A percentile compares a stretch with the other conserved stretches of the same genome.
These are phyloP conservation scores for Saturnispora besseyi DNA, from an alignment of 805 yeast species.

Conservation along the genomic window DNA sequence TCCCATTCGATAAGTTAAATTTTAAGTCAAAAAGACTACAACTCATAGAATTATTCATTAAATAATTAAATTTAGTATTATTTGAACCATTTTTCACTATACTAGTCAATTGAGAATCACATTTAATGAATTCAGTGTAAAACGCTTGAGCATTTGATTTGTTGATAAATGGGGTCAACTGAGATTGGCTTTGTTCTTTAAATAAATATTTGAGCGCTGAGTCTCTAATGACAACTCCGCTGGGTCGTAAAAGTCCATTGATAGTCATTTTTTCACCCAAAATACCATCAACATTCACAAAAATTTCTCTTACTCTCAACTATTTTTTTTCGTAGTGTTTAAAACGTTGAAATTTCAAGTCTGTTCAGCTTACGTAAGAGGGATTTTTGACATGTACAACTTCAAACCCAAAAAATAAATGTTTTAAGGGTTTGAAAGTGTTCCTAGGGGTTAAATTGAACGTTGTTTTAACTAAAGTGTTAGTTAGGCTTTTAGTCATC, in stretches of 20 bases:
- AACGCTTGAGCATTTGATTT: neutral
- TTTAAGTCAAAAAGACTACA: slow-evolving; percentile 1
- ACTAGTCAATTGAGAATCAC: neutral
- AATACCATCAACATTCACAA: neutral
- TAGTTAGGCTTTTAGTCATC: no score
- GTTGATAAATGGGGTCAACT: neutral
- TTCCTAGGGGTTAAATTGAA: no score
- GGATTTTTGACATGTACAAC: neutral
- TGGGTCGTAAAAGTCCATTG: neutral
- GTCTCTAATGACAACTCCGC: neutral
- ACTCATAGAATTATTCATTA: neutral
- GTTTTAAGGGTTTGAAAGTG: neutral
- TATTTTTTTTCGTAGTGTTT: neutral
- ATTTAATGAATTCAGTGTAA: neutral
- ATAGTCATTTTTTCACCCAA: neutral
- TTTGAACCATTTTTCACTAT: neutral
- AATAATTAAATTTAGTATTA: neutral
- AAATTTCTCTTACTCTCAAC: neutral
- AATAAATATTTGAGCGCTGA: neutral
- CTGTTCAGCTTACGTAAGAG: slow-evolving; percentile 3
- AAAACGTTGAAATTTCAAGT: neutral
- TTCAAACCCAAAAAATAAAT: neutral
- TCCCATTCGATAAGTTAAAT: slow-evolving; percentile 1
- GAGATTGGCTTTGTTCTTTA: neutral
- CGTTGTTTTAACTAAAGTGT: no score